Evolutionary conservation across 73 alveolate genomes (phyloP), one percentile per base, ranked within the genome.

Genomic region (Uronychia binucleata): DNA sequence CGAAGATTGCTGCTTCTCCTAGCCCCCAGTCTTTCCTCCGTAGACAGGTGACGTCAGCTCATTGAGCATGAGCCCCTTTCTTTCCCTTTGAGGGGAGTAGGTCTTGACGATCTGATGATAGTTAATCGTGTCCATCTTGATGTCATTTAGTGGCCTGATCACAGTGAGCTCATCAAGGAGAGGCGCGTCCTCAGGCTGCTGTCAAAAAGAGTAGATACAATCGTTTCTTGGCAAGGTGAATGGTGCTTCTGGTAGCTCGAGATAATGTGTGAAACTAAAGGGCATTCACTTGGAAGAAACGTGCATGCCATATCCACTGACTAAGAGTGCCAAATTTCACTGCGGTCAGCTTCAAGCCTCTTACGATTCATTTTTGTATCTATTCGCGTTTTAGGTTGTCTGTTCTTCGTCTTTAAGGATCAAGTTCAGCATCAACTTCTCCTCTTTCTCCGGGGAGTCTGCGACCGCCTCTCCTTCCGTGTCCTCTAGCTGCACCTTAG

Each of bases 271-370:
- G 90, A 46, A 11, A 90, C 95, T 30, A 90, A 57, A 27, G 95
- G 95, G 31, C 93, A 83, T 75, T 90, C 95, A 85, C 90, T 78
- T 1, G 95, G 95, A 30, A 90, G 59, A 60, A 90, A 85, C 30
- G 87, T 79, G 59, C 89, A 79, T 0, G 95, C 84, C 1, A 87
- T 59, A 32, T 90, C 92, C 11, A 90, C 77, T 1, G 95, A 91
- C 78, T 90, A 82, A 31, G 92, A 91, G 58, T 90, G 95, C 95
- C 95, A 90, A 33, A 30, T 84, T 80, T 90, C 95, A 60, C 93
- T 85, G 26, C 27, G 5, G 5, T 46, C 19, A 5, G 19, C 19
- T 46, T 46, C 5, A 19, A 19, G 5, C 19, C 67, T 19, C 67
- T 46, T 46, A 46, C 67, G 67, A 46, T 46, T 46, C 67, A 46